Conservation (phyloP, 2,329 filamentous ascomycete species). For the Chaetomium strumarium region DNA sequence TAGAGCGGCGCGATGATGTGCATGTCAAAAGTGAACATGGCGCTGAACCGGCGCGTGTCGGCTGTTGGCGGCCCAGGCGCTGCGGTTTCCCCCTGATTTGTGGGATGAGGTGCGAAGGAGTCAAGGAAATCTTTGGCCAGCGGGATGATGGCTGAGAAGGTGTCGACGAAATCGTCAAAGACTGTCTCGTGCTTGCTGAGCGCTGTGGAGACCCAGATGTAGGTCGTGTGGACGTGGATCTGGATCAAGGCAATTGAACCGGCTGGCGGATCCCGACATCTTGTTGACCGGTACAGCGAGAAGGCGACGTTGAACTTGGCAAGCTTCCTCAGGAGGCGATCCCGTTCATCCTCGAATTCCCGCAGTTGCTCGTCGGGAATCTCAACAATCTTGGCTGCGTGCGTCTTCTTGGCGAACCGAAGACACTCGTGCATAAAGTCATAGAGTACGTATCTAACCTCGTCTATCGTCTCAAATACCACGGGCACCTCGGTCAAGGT, state of each 20-base stretch:
- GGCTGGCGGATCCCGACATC: slow-evolving; percentile 18
- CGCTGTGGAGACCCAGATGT: slow-evolving; percentile 32
- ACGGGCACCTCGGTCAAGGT: slow-evolving; percentile 29
- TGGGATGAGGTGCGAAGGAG: slow-evolving; percentile 6
- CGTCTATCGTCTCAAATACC: slow-evolving; percentile 31
- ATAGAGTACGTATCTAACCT: slow-evolving; percentile 31
- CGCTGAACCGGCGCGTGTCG: slow-evolving; percentile 15
- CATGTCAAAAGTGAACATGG: slow-evolving; percentile 38
- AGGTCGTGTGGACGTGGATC: slow-evolving; percentile 33
- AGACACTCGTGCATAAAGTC: slow-evolving; percentile 37
- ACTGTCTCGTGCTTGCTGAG: slow-evolving; percentile 30
- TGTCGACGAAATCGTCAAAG: slow-evolving; percentile 32
- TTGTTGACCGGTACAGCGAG: slow-evolving; percentile 27
- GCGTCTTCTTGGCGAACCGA: slow-evolving; percentile 31
- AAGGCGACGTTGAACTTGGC: slow-evolving; percentile 30
- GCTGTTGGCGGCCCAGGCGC: slow-evolving; percentile 8
- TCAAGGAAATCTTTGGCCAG: slow-evolving; percentile 29
- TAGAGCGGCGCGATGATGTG: slow-evolving; percentile 38
- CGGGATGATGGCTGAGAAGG: slow-evolving; percentile 35
- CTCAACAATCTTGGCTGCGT: slow-evolving; percentile 26
- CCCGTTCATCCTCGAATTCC: slow-evolving; percentile 29
- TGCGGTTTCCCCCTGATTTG: slow-evolving; percentile 3
- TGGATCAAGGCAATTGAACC: slow-evolving; percentile 29
- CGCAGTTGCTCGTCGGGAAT: slow-evolving; percentile 24
- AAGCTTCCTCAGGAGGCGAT: slow-evolving; percentile 29